Evolutionary conservation across 2,329 filamentous ascomycete genomes (phyloP), one percentile per base, ranked within the genome.

Genomic region (Aureobasidium namibiae): DNA sequence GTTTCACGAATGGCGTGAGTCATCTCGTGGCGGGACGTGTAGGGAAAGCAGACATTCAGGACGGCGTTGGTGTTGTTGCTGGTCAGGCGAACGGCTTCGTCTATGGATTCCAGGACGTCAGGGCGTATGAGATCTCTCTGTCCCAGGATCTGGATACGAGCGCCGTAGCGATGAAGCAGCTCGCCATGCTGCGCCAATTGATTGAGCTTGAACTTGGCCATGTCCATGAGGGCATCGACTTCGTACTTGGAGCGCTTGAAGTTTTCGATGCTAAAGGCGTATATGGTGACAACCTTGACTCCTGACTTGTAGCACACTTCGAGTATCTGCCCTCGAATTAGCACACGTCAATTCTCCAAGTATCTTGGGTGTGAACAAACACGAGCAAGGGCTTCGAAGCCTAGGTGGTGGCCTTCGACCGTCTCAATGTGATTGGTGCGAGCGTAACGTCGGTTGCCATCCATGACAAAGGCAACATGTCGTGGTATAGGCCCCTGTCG

Each of bases 401-500:
- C 94, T 66, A 95, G 78, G 71, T 96, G 92, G 72, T 99, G 94
- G 24, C 94, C 94, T 74, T 99, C 92, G 34, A 97, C 86, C 0
- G 92, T 96, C 77, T 99, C 94, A 71, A 99, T 96, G 64, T 92
- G 86, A 75, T 94, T 90, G 63, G 82, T 88, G 62, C 89, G 83
- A 14, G 94, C 94, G 76, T 95, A 99, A 46, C 94, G 87, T 68
- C 94, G 80, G 75, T 99, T 99, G 59, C 94, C 94, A 72, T 99
- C 94, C 94, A 99, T 99, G 67, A 96, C 92, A 70, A 99, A 99
- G n/a, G 94, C 94, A 62, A 99, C 84, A 83, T 99, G 94, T 69
- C 90, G 86, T 10, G 94, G 94, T 59, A 99, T 87, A 1, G 91
- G 90, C 0, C 94, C 94, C 74, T 96, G 92, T 69, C 87, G 87